Percentiles rank a stretch among this genome's conserved stretches.
Conservation (phyloP, 129 eudicot genomes). For the Dittrichia graveolens region DNA sequence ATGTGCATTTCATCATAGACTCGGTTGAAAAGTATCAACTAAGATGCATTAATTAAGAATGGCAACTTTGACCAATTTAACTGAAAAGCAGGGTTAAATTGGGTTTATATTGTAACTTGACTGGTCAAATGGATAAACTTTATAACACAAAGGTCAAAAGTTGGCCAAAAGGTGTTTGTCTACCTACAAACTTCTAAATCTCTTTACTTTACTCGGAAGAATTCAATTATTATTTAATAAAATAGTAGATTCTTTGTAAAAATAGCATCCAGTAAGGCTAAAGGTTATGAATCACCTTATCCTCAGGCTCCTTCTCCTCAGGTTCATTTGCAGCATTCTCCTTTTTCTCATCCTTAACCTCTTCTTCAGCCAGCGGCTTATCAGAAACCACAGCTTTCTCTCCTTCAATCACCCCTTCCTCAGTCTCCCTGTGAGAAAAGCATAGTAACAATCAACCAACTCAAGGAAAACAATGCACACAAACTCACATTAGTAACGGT, state of each 20-base stretch:
- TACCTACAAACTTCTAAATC: background rate
- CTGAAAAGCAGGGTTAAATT: background rate
- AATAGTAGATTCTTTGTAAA: background rate
- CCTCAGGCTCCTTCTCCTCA: conserved; percentile 82
- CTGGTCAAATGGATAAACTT: background rate
- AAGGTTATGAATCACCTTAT: conserved; percentile 44
- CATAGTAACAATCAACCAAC: conserved; percentile 6
- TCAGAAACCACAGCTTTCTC: conserved; percentile 57
- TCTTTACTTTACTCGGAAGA: background rate
- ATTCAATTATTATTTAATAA: background rate
- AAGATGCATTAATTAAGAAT: too few relatives aligned
- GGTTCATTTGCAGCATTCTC: conserved; percentile 63
- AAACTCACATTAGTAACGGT: too few relatives aligned
- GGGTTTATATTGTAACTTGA: background rate
- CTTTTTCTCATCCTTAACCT: conserved; percentile 56
- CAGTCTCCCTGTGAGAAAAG: conserved; percentile 47
- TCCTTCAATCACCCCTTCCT: conserved; percentile 61
- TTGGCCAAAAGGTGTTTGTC: too few relatives aligned
- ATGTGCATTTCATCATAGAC: too few relatives aligned
- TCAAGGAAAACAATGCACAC: background rate
- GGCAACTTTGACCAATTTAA: background rate
- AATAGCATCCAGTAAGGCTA: background rate
- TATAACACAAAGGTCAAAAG: too few relatives aligned
- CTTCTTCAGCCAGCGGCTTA: conserved; percentile 59
- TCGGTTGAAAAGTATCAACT: too few relatives aligned